Base-by-base conservation (phyloP, 371 early-diverging fungal species). In the Actinomucor elegans region DNA sequence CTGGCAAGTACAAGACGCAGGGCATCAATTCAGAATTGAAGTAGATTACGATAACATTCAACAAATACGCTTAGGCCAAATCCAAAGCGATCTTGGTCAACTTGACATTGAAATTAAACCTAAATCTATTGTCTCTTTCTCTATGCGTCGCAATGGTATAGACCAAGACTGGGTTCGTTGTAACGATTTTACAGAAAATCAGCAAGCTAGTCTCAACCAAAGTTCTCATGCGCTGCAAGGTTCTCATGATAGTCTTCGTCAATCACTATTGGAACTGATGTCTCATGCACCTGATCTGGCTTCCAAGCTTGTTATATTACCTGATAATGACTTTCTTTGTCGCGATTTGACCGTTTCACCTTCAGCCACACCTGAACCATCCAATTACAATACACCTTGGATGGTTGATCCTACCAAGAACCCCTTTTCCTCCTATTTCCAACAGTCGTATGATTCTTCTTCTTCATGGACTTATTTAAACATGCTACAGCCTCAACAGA, bases 321-420 rank as follows among this genome's bases (percentile, higher is more conserved):
- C 57, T 27, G 52, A 48, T 17, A 54, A 27, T 29, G 58, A 61
- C 21, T 50, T 50, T n/a, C 41, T 50, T 12, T 57, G 57, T 37
- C 59, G 69, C 21, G 67, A 73, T 33, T 15, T 67, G 12, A 67
- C 71, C 5, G 45, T 67, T 1, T 75, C 75, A 15, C 75, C 75
- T 20, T 69, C 69, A 1, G 67, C 62, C 20, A 75, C 75, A 5
- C 75, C 75, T 20, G 75, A 75, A 47, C 75, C 75, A 29, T 49
- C 50, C 2, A 31, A 20, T 23, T 33, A 15, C 15, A 47, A 23
- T 20, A 21, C 36, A 35, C 18, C 20, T 4, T 48, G 48, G 48
- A 21, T 48, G n/a, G 26, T 48, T n/a, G 48, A 48, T 36, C 24
- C 34, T 36, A n/a, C 48, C 33, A 48, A 47, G 47, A 36, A 15